Evolutionary conservation across 2,329 filamentous ascomycete genomes (phyloP), one percentile per base, ranked within the genome.

Genomic region (Annulohypoxylon truncatum): DNA sequence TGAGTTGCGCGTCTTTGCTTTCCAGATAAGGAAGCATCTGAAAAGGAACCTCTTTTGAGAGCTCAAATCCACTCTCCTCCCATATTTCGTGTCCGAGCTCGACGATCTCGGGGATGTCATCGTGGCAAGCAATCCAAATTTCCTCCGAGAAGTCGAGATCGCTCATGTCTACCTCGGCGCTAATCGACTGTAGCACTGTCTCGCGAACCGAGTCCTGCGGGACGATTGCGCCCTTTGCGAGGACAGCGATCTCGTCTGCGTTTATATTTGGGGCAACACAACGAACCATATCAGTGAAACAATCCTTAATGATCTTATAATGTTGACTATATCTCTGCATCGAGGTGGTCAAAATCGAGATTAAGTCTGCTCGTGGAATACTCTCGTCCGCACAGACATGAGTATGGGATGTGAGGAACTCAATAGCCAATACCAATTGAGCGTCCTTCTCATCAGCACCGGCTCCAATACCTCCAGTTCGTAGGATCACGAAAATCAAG

Each of bases 241-340:
- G 85, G 13, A 92, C 87, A 9, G 83, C 80, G 60, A 96, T 90
- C 79, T 99, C 96, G 1, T 85, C 80, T 2, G 84, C 77, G 60
- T 79, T 89, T 70, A 97, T 94, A 73, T 93, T 97, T 2, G 92
- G 89, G 2, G 95, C 91, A 54, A 98, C 86, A 69, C 91, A 94
- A 64, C 94, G 90, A 74, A 92, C 93, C 70, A 96, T 86, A 77
- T 98, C 93, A 57, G 91, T 86, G 68, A 99, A 87, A 74, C 93
- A 97, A 79, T 99, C 96, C 78, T 95, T 97, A 80, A 97, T 89
- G 62, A 94, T 83, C 79, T 97, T 97, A 82, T 97, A 97, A 79
- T 99, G 96, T 75, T 97, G 94, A 46, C 89, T 91, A 77, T 97
- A 97, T 65, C 82, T 87, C 76, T 96, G 92, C 92, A 99, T 96